Base-by-base conservation (phyloP, 139 green algal genomes). In the Chlorella sp. region DNA sequence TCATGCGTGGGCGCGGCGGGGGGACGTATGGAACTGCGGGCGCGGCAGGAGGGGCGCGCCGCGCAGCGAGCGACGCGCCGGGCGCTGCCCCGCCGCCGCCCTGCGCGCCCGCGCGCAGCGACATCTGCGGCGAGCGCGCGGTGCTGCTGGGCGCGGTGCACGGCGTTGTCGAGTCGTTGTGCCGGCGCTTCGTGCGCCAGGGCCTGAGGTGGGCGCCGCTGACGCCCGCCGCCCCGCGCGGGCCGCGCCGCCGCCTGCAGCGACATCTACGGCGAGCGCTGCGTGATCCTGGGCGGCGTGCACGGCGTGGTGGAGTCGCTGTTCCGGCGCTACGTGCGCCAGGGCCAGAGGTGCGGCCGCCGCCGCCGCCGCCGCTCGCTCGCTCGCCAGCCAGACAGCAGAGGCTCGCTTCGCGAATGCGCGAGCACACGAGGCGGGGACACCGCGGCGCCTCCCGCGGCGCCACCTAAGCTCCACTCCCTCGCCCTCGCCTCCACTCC, bases 221-320 rank as follows among this genome's bases (percentile, higher is more conserved):
- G 55, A 14, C 45, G 64, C 66, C 35, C 23, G 23, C 17, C 11
- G 42, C 55, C 17, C 41, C 42, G 8, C 17, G 14, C n/a, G 14
- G 17, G 23, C 55, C 42, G 53, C 59, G 7, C 15, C 48, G n/a
- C 17, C n/a, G 62, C 50, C 65, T 62, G 69, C 77, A 80, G 81
- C 19, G 96, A 99, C 89, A 99, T 99, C 87, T 99, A 98, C 77
- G 96, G 96, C 79, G 96, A 99, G 92, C 91, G 96, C 77, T 96
- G 89, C 85, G 95, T 98, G 77, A 87, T 99, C 76, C 92, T 99
- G 84, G 96, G 96, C 38, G 96, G 88, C 40, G 96, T 99, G 77
- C 96, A 99, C 84, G 96, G 96, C 81, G 94, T 99, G 78, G 94
- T 98, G 67, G 96, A 99, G 89, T 91, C 89, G 11, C 92, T 99